phyloP scores from a whole-genome alignment of 768 basidiomycete species.

The Stropharia rugosoannulata region DNA sequence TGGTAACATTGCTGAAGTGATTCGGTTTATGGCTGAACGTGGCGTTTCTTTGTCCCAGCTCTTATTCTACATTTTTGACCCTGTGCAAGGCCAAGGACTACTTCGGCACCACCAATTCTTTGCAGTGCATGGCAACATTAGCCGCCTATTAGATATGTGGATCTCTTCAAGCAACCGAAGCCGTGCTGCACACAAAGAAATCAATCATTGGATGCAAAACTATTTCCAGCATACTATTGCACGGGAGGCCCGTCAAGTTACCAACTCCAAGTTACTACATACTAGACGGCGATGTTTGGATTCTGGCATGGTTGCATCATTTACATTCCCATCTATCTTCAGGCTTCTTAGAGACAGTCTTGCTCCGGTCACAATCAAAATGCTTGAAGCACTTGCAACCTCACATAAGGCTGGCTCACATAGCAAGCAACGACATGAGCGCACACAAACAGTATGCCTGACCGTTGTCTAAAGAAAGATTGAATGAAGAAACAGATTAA shows the following conservation, averaged over 20 bases:
- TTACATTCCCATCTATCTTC: slow-evolving; percentile 7
- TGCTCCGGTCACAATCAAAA: slow-evolving; percentile 9
- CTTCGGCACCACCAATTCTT: slow-evolving; percentile 26
- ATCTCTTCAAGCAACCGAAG: slow-evolving; percentile 15
- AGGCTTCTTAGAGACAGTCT: background rate
- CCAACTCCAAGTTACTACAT: slow-evolving; percentile 15
- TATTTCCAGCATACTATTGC: slow-evolving; percentile 14
- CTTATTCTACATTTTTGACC: slow-evolving; percentile 23
- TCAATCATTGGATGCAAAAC: slow-evolving; percentile 22
- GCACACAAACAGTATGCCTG: slow-evolving; percentile 14
- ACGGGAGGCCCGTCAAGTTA: slow-evolving; percentile 18
- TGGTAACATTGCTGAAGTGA: background rate
- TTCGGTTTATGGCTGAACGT: background rate
- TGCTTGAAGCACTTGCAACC: slow-evolving; percentile 19
- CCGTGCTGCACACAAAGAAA: slow-evolving; percentile 7
- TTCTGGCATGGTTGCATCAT: slow-evolving; percentile 9
- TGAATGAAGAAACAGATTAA: too few relatives aligned
- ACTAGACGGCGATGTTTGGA: slow-evolving; percentile 9
- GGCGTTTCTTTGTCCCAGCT: background rate
- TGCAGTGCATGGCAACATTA: background rate
- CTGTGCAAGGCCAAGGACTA: slow-evolving; percentile 13
- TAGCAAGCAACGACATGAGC: slow-evolving; percentile 2
- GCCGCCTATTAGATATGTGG: slow-evolving; percentile 26
- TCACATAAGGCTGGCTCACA: slow-evolving; percentile 8
- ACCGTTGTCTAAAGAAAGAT: too few relatives aligned